Conservation (phyloP, 176 grass and related monocot genomes). For the Oryza glaberrima region DNA sequence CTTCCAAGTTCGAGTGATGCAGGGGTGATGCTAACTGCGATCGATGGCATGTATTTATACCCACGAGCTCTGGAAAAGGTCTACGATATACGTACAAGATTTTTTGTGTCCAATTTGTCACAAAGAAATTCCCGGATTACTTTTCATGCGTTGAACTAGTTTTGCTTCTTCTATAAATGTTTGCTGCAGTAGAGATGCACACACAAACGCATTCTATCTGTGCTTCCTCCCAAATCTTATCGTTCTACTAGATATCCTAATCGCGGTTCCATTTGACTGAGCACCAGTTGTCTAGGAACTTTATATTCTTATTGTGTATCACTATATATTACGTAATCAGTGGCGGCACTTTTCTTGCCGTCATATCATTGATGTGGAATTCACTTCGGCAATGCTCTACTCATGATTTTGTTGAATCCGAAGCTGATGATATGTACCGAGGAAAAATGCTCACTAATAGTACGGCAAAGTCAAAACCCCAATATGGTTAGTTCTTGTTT, state of each 20-base stretch:
- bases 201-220: background rate
- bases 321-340: background rate
- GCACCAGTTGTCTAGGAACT: background rate
- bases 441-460: no score
- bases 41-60: slow-evolving; percentile 18
- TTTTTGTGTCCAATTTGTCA: background rate
- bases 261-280: background rate
- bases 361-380: background rate
- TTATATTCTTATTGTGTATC: background rate
- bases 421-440: background rate
- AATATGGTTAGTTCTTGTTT: no score
- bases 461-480: no score
- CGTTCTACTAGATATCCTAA: background rate
- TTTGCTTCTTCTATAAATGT: background rate
- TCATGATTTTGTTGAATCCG: background rate
- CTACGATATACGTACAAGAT: background rate
- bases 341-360: slow-evolving; percentile 48
- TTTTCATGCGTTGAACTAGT: background rate
- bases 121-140: background rate
- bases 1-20: background rate
- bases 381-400: background rate
- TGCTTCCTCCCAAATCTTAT: background rate
- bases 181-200: background rate
- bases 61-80: slow-evolving; percentile 28
- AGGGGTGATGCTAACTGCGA: background rate